Evolutionary conservation across 1,284 basidiomycete genomes (phyloP).

Genomic region (Neolentinus lepideus): DNA sequence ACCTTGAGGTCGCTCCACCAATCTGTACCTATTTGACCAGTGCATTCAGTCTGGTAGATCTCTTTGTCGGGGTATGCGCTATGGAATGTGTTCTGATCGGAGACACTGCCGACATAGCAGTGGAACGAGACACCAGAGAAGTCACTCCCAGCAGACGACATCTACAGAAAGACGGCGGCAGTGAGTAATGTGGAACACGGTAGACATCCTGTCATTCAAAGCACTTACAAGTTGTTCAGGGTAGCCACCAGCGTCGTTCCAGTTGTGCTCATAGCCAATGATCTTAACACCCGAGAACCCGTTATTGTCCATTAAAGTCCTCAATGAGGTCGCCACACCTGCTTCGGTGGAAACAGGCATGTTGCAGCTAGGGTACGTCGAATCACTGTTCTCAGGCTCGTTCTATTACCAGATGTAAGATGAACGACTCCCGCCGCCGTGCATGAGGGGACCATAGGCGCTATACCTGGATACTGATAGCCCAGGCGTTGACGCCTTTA

Average conservation of each 20-base stretch:
- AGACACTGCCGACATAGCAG: constrained; percentile 37
- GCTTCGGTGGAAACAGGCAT: constrained; percentile 34
- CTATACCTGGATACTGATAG: constrained; percentile 33
- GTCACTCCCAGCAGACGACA: constrained; percentile 35
- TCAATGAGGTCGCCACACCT: constrained; percentile 30
- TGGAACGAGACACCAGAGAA: constrained; percentile 46
- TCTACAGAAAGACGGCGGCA: constrained; percentile 20
- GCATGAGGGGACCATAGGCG: too few relatives aligned
- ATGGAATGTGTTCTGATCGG: constrained; percentile 35
- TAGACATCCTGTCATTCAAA: not conserved
- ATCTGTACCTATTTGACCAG: constrained; percentile 44
- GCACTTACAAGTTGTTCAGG: constrained; percentile 36
- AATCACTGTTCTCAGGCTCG: constrained; percentile 38
- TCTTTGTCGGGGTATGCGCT: constrained; percentile 38
- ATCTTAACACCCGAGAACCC: constrained; percentile 30
- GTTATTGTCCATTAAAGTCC: constrained; percentile 36
- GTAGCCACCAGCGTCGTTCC: constrained; percentile 39
- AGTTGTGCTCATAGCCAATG: constrained; percentile 4
- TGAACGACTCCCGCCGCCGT: not conserved
- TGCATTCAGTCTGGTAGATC: constrained; percentile 46
- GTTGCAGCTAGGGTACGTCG: constrained; percentile 36
- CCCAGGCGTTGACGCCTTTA: constrained; percentile 35
- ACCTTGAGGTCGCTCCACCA: constrained; percentile 78
- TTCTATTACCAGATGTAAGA: constrained; percentile 25
- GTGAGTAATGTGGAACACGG: not conserved